Conservation (phyloP, 371 early-diverging fungal species). For the Rhizopus stolonifer region DNA sequence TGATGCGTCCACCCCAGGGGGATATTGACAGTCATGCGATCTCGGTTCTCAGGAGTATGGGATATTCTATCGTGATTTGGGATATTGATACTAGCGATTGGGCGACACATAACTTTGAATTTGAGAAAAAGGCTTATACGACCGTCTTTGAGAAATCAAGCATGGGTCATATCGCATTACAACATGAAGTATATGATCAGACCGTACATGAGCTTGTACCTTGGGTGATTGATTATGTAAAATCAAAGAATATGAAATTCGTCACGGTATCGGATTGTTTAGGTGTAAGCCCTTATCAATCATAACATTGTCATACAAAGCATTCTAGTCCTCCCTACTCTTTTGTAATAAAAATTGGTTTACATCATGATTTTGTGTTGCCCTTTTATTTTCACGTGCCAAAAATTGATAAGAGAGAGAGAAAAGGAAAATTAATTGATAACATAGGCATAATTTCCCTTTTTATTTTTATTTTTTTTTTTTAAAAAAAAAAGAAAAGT, state of each 20-base stretch:
- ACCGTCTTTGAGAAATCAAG: constrained; percentile 13
- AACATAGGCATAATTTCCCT: no score
- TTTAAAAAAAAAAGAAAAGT: no score
- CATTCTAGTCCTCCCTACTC: no score
- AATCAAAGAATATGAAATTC: constrained; percentile 27
- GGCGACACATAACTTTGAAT: constrained; percentile 20
- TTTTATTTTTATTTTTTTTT: no score
- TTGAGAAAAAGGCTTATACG: constrained; percentile 18
- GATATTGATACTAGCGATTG: constrained; percentile 60
- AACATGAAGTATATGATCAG: constrained; percentile 40
- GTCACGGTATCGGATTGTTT: constrained; percentile 47
- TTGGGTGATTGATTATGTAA: constrained; percentile 32
- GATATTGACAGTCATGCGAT: constrained; percentile 30
- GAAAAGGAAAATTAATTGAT: no score
- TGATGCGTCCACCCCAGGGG: constrained; percentile 57
- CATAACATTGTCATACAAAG: no score
- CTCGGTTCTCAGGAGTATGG: constrained; percentile 40
- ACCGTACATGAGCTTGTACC: constrained; percentile 43
- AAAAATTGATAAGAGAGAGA: no score
- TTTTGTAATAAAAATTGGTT: no score
- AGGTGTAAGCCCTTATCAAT: constrained; percentile 18
- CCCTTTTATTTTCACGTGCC: no score
- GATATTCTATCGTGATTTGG: constrained; percentile 54
- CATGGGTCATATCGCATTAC: constrained; percentile 42
- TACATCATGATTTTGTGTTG: no score